Evolutionary conservation across 2,329 filamentous ascomycete species (phyloP).

Genomic region (Fusarium denticulatum): DNA sequence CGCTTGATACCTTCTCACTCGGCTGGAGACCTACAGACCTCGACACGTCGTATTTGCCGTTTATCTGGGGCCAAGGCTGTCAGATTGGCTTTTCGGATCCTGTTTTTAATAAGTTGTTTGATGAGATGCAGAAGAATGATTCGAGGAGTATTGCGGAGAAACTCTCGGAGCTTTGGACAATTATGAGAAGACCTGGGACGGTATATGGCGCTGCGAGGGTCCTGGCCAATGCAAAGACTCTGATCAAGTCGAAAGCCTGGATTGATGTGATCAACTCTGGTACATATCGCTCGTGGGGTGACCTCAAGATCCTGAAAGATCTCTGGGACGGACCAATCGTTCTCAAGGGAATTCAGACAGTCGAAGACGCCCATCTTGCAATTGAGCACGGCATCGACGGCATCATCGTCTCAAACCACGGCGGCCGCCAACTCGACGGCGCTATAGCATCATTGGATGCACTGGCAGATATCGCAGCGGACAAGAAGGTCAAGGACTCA

Average conservation of each 20-base stretch:
- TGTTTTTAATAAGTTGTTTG: conserved; percentile 58
- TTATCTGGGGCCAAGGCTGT: conserved; percentile 67
- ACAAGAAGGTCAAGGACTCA: conserved; percentile 53
- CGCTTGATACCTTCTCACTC: conserved; percentile 75
- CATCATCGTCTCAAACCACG: conserved; percentile 56
- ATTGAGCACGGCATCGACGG: conserved; percentile 51
- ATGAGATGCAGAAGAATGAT: conserved; percentile 33
- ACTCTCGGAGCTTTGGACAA: conserved; percentile 28
- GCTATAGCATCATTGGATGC: conserved; percentile 62
- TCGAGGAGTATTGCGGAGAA: conserved; percentile 14
- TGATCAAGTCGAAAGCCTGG: conserved; percentile 38
- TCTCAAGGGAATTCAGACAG: conserved; percentile 54
- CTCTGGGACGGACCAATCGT: conserved; percentile 67
- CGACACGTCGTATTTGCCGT: conserved; percentile 69
- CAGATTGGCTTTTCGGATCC: conserved; percentile 74
- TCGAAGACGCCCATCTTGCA: conserved; percentile 53
- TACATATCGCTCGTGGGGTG: conserved; percentile 66
- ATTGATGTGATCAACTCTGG: conserved; percentile 47
- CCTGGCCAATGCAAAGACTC: conserved; percentile 11
- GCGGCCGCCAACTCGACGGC: conserved; percentile 55
- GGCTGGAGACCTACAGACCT: conserved; percentile 76
- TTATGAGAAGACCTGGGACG: conserved; percentile 35
- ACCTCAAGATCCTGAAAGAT: conserved; percentile 66
- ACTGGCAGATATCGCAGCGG: conserved; percentile 62
- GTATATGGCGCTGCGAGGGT: conserved; percentile 36